Conservation (phyloP, 1,139 yeast species). For the Suhomyces bokatorum region DNA sequence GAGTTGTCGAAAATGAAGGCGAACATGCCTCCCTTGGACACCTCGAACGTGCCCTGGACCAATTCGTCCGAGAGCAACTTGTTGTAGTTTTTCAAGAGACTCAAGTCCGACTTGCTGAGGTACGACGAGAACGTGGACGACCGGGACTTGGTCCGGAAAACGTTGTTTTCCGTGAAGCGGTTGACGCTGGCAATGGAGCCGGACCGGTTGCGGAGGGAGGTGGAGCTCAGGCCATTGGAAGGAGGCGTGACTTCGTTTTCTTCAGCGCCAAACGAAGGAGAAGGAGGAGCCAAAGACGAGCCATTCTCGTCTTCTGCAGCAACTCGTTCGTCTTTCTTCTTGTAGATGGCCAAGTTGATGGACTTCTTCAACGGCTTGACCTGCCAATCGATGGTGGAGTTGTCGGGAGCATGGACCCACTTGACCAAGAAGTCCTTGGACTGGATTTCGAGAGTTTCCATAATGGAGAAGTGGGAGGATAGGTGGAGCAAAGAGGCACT, state of each 20-base stretch:
- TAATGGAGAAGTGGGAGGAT: no score
- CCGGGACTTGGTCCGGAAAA: conserved; percentile 38
- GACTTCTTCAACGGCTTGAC: conserved; percentile 82
- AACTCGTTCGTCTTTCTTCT: conserved; percentile 34
- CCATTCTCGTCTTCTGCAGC: conserved; percentile 3
- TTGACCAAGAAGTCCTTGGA: conserved; percentile 85
- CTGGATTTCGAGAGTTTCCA: conserved; percentile 89
- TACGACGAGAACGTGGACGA: conserved; percentile 36
- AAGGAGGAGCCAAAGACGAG: conserved; percentile 9
- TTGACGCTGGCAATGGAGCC: conserved; percentile 42
- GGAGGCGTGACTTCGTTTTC: conserved; percentile 8
- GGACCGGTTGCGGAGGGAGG: conserved; percentile 25
- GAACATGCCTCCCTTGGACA: conserved; percentile 61
- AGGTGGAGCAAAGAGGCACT: no score
- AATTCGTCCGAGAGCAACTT: conserved; percentile 54
- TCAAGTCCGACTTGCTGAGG: conserved; percentile 40
- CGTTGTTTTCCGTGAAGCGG: conserved; percentile 31
- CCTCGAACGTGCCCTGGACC: conserved; percentile 62
- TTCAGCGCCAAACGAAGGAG: background rate
- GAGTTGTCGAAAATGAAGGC: conserved; percentile 94
- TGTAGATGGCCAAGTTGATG: conserved; percentile 65
- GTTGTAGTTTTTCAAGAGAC: conserved; percentile 40
- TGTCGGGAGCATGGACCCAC: conserved; percentile 80
- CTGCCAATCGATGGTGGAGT: conserved; percentile 72
- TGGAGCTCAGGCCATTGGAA: conserved; percentile 1